Base-by-base conservation (phyloP, 2,329 filamentous ascomycete genomes). In the Cladosporium sp. region DNA sequence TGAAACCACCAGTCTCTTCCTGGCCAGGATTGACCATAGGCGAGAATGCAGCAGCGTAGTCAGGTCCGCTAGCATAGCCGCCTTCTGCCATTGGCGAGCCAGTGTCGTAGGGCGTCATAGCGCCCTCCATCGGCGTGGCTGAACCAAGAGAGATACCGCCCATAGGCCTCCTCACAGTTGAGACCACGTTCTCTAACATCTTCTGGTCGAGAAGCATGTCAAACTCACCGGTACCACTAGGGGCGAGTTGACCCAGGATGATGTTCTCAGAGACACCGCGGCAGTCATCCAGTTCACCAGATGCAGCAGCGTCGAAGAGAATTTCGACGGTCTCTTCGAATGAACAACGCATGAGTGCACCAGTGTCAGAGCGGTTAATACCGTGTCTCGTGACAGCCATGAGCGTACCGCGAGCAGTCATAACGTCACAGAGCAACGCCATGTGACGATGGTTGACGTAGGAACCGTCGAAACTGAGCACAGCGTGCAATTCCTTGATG, bases 311-410 rank as follows among this genome's bases (percentile, higher is more conserved):
- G 77, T 99, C 95, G 23, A 99, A 88, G 62, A 99, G 84, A 83
- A 99, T 99, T 77, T 99, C 96, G 49, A 99, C 95, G 0, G 95
- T 99, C 79, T 99, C 96, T 80, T 99, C 95, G 81, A 99, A 99
- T 1, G 95, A 99, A 84, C 96, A 99, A 78, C 95, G 91, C 95
- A 99, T 99, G 73, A 99, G 85, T 11, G 95, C 96, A 83, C 95
- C 95, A 68, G 96, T 99, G 76, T 99, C 95, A 29, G 94, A 92
- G 73, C 95, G 89, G 83, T 99, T 99, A 83, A 99, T 99, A 81
- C 95, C 95, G 77, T 99, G 95, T 80, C 95, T 91, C 65, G 95
- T 99, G 69, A 99, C 94, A 16, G 95, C 94, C 79, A 97, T 97
- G 74, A 99, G 89, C 73, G 91, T 90, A 71, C 95, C 95, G 74